Conservation (phyloP, 1,284 basidiomycete genomes). For the Cronartium quercuum region DNA sequence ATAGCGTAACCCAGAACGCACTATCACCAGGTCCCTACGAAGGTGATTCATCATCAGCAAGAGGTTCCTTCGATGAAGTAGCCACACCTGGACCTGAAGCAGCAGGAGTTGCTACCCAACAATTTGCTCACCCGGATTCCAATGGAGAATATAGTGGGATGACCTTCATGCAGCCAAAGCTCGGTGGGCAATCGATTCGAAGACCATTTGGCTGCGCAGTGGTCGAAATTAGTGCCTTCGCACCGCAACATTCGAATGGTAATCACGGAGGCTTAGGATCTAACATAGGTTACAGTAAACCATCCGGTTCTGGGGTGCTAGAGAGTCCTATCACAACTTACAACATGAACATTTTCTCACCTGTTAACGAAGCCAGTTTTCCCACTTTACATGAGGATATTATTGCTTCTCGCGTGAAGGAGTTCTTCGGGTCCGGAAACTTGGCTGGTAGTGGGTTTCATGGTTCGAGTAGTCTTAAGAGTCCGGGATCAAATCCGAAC, state of each 20-base stretch:
- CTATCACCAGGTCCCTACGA: slow-evolving; percentile 17
- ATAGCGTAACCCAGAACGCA: background rate
- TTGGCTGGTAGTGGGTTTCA: slow-evolving; percentile 30
- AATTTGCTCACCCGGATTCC: slow-evolving; percentile 1
- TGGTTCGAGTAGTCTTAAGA: background rate
- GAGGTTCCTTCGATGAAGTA: slow-evolving; percentile 29
- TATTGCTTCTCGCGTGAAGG: slow-evolving; percentile 68
- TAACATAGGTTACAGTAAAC: background rate
- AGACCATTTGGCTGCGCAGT: slow-evolving; percentile 91
- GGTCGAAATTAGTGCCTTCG: slow-evolving; percentile 72
- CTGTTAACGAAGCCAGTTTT: slow-evolving; percentile 73
- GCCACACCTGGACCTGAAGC: slow-evolving; percentile 3
- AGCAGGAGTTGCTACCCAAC: background rate
- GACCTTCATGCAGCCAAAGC: slow-evolving; percentile 38
- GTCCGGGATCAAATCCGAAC: slow-evolving; percentile 56
- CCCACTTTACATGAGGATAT: slow-evolving; percentile 93
- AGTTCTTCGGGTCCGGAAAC: slow-evolving; percentile 62
- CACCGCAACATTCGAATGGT: slow-evolving; percentile 54
- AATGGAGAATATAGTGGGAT: slow-evolving; percentile 37
- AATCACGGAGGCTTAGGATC: slow-evolving; percentile 46
- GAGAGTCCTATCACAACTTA: slow-evolving; percentile 55
- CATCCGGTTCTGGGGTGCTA: slow-evolving; percentile 5
- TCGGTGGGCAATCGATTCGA: slow-evolving; percentile 55
- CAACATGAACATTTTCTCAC: slow-evolving; percentile 80
- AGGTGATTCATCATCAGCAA: slow-evolving; percentile 29